Conservation (phyloP, 1,139 yeast species). For the Pichia sp. region DNA sequence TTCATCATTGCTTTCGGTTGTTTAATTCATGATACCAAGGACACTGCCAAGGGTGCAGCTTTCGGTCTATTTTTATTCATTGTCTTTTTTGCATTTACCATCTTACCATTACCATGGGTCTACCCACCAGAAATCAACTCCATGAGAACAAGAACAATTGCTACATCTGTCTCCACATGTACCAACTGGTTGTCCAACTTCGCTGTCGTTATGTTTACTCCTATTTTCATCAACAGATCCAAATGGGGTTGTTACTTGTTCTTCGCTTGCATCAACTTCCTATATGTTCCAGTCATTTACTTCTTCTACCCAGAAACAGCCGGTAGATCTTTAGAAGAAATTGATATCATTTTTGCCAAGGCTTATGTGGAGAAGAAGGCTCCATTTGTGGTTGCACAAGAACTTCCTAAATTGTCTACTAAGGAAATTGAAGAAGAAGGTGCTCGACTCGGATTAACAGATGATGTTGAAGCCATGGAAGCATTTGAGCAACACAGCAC, state of each 20-base stretch:
- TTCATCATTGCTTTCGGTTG: constrained; percentile 40
- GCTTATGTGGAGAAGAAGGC: constrained; percentile 44
- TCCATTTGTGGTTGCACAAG: constrained; percentile 49
- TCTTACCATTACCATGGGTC: constrained; percentile 42
- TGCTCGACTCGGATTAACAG: constrained; percentile 44
- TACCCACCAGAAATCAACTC: constrained; percentile 45
- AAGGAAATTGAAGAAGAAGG: constrained; percentile 48
- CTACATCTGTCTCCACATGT: constrained; percentile 44
- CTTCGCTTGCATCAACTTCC: constrained; percentile 38
- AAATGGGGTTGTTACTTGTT: constrained; percentile 42
- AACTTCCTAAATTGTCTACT: constrained; percentile 44
- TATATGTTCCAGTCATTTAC: constrained; percentile 55
- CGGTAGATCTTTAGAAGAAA: constrained; percentile 58
- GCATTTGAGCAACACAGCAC: not conserved
- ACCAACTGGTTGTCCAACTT: constrained; percentile 50
- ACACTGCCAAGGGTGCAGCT: constrained; percentile 42
- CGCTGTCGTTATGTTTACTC: constrained; percentile 47
- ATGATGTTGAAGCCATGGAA: constrained; percentile 31
- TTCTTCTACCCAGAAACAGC: constrained; percentile 69
- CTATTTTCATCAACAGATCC: constrained; percentile 40
- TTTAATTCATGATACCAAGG: constrained; percentile 33
- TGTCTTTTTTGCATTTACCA: constrained; percentile 37
- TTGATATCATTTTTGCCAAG: constrained; percentile 53
- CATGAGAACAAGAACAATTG: constrained; percentile 41
- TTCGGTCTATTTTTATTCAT: constrained; percentile 45